Evolutionary conservation across 2,329 filamentous ascomycete species (phyloP), one percentile per base, ranked within the genome.

Genomic region (Paecilomyces variotii): DNA sequence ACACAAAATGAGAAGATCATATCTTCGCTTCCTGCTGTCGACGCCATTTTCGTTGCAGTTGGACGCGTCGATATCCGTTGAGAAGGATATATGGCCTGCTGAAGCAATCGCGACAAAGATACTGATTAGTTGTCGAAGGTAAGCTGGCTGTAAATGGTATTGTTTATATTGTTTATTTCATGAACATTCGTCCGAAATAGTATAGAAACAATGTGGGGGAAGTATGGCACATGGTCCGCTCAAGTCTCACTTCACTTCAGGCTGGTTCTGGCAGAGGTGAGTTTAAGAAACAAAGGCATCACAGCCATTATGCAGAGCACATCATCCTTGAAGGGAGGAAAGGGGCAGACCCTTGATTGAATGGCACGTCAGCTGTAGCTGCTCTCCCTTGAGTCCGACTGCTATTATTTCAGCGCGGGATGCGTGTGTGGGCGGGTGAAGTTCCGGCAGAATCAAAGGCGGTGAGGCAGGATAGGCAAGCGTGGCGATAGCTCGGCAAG

Each of bases 1-100:
- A 87, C 76, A 64, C 82, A 85, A 66, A 86, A 85, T 19, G 78
- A 72, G 25, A 81, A 77, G 35, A 65, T 64, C 57, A 69, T 65
- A 52, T 74, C 72, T 7, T 77, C 74, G 39, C 67, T 62, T 39
- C 65, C 65, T 57, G 59, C 64, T 56, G 68, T 67, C 53, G 63
- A 64, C 7, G 72, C 72, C 72, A 74, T 75, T 56, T 27, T 63
- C 66, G 14, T 14, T 19, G 39, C n/a, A 45, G 39, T 19, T 45
- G 39, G 19, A 45, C 19, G 39, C n/a, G 39, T 45, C n/a, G 39
- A 45, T 19, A 6, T 19, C 14, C 7, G 19, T 19, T 19, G 19
- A 45, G 19, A 24, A 14, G 19, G 19, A 19, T 45, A 45, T n/a
- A 9, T 19, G 1, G n/a, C n/a, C 39, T 19, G n/a, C 39, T 24